Evolutionary conservation across 805 yeast genomes (phyloP).

Genomic region (Saccharomycopsis sp.): DNA sequence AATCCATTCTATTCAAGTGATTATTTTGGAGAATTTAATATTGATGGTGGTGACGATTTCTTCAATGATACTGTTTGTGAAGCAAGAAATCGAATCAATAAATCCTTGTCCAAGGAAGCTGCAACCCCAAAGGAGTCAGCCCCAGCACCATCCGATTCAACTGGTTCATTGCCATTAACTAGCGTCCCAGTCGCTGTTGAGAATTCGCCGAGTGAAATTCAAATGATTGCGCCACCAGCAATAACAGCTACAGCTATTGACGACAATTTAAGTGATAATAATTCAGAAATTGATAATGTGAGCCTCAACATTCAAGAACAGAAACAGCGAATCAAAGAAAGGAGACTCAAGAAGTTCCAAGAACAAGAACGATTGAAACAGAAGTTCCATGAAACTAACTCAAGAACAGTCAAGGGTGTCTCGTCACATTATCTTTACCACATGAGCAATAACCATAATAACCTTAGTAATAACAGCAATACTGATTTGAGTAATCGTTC

Average conservation of each 20-base stretch:
- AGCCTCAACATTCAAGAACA: constrained; percentile 6
- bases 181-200: no score
- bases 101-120: no score
- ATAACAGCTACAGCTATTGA: background rate
- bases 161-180: no score
- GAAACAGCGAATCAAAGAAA: constrained; percentile 9
- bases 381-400: constrained; percentile 2
- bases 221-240: background rate
- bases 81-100: constrained; percentile 9
- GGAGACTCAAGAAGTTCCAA: constrained; percentile 11
- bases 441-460: background rate
- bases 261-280: background rate
- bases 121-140: no score
- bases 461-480: background rate
- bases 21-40: constrained; percentile 2
- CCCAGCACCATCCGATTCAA: no score
- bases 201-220: no score
- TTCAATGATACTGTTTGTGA: constrained; percentile 13
- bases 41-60: constrained; percentile 4
- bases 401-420: constrained; percentile 1
- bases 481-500: background rate
- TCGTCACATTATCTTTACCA: no score
- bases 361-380: constrained; percentile 6
- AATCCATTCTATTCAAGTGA: background rate
- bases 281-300: background rate